Base-by-base conservation (phyloP, 306 rosid genomes). In the Acacia confusa region DNA sequence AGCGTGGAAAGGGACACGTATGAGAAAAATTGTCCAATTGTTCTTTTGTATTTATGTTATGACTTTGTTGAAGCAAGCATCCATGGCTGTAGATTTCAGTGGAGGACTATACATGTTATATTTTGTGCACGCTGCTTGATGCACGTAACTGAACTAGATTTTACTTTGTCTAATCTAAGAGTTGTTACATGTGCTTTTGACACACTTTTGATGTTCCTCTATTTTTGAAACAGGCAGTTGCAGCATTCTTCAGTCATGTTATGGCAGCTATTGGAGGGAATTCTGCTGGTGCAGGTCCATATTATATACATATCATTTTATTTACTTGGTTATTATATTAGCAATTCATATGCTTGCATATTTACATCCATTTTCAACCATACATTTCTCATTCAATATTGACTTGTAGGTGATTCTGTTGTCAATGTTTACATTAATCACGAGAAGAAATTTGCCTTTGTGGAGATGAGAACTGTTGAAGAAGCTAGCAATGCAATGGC, bases 401-500 rank as follows among this genome's bases (percentile, higher is more conserved):
- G 77, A 69, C 58, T 78, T 70, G 81, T 81, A 91, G 97, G 95
- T 82, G 95, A 92, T 81, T 87, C 97, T 0, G 97, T 92, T 74
- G 97, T 92, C 76, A 92, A 91, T 74, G 97, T 92, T 70, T 92
- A 91, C 80, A 92, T 92, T 75, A 92, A 92, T 88, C 95, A 89
- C 52, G 97, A 92, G 85, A 92, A 92, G 90, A 92, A 91, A 83
- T 92, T 91, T 87, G 97, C 97, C 20, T 92, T 91, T 70, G 95
- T 92, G 85, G 97, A 92, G 88, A 92, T 92, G 95, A 91, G 97
- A 87, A 88, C 95, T 15, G 95, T 92, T 78, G 97, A 92, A 83
- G 97, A 92, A 85, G 97, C 97, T 47, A 92, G 97, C 81, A 92
- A 91, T 88, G 95, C 95, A 65, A 92, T 92, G 97, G 91, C 97